Evolutionary conservation across 352 stramenopile species (phyloP), one percentile per base, ranked within the genome.

Genomic region (Hyaloperonospora arabidopsidis): DNA sequence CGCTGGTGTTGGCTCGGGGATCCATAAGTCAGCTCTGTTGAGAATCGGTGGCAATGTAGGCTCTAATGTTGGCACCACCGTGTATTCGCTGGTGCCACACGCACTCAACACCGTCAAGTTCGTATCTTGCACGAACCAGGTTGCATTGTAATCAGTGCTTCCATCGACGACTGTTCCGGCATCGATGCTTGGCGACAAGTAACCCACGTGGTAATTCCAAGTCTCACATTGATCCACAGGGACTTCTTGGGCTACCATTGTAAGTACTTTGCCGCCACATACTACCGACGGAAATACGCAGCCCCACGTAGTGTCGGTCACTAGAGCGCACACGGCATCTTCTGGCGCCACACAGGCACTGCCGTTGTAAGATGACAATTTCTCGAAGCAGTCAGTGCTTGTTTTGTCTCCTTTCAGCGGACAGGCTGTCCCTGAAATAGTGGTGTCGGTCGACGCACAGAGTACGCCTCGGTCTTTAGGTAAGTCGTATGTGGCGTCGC

Each of bases 401-500:
- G 74, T 61, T 39, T 59, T 52, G 29, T 83, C 70, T 23, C 74
- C 74, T 51, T 76, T 79, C 21, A 65, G 62, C 22, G 48, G 58
- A 43, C 61, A 74, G 10, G 62, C 54, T 22, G 66, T 68, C 0
- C 61, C 62, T n/a, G 54, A 21, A 4, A 61, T 57, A n/a, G 57
- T 14, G 13, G 49, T 41, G 11, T 75, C 67, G 2, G 59, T 62
- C 18, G 74, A 81, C 3, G 65, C 65, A 47, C 79, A 90, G 21
- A 86, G 43, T 12, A 62, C 47, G 13, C 75, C 75, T 35, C 70
- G 68, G 25, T 66, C 59, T 2, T 52, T 32, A 0, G 72, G 52
- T 34, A 70, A 51, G 23, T 70, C 45, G 40, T 80, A 80, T 23
- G 70, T 80, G 29, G 70, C 70, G 39, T 79, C 70, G 15, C 67